A percentile compares a stretch with the other conserved stretches of the same genome.
Conservation (phyloP, 345 rosid genomes). For the Psidium friedrichsthalianum region DNA sequence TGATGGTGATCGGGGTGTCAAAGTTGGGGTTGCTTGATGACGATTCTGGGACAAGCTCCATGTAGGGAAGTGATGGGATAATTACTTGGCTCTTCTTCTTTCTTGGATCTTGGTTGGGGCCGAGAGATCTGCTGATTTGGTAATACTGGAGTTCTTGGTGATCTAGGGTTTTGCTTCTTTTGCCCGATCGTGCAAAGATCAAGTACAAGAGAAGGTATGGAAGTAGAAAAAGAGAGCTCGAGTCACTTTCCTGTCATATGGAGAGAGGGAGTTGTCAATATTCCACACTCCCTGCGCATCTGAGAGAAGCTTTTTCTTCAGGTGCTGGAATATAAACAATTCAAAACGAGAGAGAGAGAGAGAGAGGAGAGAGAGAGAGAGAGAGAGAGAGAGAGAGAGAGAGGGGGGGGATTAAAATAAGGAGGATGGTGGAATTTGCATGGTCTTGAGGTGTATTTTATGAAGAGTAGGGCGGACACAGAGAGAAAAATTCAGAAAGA, state of each 20-base stretch:
- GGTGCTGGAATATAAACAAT: neutral
- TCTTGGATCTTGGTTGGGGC: neutral
- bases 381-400: neutral
- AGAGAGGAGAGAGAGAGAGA: neutral
- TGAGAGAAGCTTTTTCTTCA: neutral
- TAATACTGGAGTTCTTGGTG: neutral
- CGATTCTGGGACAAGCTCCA: conserved; percentile 3
- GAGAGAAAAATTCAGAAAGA: neutral
- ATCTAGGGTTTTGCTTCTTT: neutral
- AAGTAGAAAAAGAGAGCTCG: neutral
- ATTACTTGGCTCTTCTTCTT: neutral
- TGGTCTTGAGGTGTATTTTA: neutral
- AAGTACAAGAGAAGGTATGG: neutral
- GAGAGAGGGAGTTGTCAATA: neutral
- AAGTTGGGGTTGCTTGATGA: neutral
- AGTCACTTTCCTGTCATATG: neutral
- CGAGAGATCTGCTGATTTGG: neutral
- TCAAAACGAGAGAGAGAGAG: neutral
- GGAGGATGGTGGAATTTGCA: neutral
- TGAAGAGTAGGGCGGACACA: neutral
- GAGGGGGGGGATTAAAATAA: neutral
- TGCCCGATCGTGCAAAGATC: neutral
- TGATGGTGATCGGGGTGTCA: neutral
- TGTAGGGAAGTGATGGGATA: neutral
- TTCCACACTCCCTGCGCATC: neutral